A percentile compares a stretch with the other conserved stretches of the same genome.
Conservation (phyloP, 371 early-diverging fungal genomes). For the Apophysomyces variabilis region DNA sequence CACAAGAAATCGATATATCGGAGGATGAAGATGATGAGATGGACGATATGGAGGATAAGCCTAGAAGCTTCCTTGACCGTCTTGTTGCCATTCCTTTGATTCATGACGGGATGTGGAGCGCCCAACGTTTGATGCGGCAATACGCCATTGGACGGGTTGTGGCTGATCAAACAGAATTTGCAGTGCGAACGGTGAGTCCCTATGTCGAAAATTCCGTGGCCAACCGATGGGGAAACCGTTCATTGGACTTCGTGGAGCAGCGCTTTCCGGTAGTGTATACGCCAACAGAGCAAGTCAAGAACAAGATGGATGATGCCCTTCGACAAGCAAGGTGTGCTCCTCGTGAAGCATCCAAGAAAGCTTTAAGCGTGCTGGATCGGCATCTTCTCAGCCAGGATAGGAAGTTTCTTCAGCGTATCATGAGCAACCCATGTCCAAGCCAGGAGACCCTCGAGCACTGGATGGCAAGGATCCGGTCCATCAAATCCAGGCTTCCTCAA, state of each 20-base stretch:
- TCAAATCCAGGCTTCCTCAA: neutral
- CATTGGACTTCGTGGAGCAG: neutral
- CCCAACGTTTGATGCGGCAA: neutral
- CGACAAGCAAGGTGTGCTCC: neutral
- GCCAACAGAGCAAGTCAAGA: neutral
- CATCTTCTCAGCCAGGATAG: neutral
- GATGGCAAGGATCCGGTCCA: neutral
- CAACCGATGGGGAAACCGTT: neutral
- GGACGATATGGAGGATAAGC: neutral
- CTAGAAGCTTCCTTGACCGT: neutral
- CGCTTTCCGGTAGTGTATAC: neutral
- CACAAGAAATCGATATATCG: neutral
- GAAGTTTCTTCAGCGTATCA: neutral
- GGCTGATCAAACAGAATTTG: neutral
- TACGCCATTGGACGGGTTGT: neutral
- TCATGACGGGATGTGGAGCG: neutral
- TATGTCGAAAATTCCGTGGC: constrained; percentile 1
- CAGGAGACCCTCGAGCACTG: neutral
- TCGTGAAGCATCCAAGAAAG: neutral
- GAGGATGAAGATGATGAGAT: constrained; percentile 1
- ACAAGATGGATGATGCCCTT: constrained; percentile 1
- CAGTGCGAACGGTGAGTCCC: neutral
- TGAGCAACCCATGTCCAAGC: neutral
- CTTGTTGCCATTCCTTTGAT: neutral
- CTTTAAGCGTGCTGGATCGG: neutral